Conservation (phyloP, 1,284 basidiomycete species). For the Cutaneotrichosporon dermatis region DNA sequence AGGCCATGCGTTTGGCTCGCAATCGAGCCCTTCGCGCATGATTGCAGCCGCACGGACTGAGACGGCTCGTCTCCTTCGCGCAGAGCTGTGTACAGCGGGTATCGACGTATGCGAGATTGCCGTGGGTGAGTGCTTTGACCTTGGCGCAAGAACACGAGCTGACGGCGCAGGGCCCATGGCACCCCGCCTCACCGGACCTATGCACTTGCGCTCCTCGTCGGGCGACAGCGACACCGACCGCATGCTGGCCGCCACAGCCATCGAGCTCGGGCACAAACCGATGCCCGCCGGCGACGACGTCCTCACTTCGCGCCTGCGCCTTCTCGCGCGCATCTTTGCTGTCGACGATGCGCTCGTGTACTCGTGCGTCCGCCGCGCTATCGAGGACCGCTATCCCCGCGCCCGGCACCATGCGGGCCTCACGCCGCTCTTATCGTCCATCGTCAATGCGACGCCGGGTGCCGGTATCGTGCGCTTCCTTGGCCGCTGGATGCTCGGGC, state of each 20-base stretch:
- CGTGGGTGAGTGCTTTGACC: conserved; percentile 30
- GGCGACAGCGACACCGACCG: conserved; percentile 27
- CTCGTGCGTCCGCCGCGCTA: conserved; percentile 38
- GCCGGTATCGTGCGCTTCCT: conserved; percentile 25
- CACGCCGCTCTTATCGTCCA: conserved; percentile 26
- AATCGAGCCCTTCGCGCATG: conserved; percentile 21
- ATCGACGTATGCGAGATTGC: conserved; percentile 43
- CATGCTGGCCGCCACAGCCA: conserved; percentile 1
- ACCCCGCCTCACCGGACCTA: conserved; percentile 12
- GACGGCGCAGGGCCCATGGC: conserved; percentile 25
- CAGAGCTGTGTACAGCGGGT: conserved; percentile 27
- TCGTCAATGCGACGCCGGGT: conserved; percentile 29
- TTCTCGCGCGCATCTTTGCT: conserved; percentile 35
- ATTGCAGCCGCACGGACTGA: conserved; percentile 30
- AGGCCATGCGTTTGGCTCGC: not conserved
- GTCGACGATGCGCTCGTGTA: conserved; percentile 44
- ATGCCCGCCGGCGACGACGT: not conserved
- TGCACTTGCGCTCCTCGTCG: conserved; percentile 21
- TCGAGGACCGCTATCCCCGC: conserved; percentile 41
- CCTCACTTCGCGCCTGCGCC: conserved; percentile 24
- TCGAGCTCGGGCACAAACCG: not conserved
- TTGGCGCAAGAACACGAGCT: too few species aligned
- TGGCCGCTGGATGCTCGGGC: conserved; percentile 32
- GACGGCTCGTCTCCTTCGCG: conserved; percentile 26
- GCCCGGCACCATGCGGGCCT: conserved; percentile 36